These are phyloP conservation scores for Oldenlandia corymbosa DNA, from an alignment of 257 asterid genomes.

Conservation along the genomic window DNA sequence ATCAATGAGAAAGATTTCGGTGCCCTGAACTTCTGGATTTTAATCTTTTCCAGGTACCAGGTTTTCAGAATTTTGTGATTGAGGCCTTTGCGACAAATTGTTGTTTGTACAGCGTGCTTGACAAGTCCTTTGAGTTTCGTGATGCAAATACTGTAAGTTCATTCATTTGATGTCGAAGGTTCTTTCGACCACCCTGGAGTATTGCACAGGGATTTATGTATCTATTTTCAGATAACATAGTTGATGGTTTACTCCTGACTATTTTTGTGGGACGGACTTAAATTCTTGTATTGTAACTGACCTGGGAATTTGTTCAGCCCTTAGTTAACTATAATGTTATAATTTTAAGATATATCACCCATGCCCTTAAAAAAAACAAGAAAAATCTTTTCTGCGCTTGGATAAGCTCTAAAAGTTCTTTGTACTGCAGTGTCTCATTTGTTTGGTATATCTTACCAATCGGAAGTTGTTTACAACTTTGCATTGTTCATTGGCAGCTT, in stretches of 20 bases:
- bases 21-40: slow-evolving; percentile 28
- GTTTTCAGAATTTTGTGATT: slow-evolving; percentile 68
- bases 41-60: slow-evolving; percentile 69
- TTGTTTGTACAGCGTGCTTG: slow-evolving; percentile 88
- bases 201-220: background rate
- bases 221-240: background rate
- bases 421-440: background rate
- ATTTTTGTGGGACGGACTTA: background rate
- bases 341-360: background rate
- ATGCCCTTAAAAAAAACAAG: no score
- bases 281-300: background rate
- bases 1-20: slow-evolving; percentile 8
- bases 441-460: background rate
- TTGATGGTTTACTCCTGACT: background rate
- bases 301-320: background rate
- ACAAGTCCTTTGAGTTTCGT: slow-evolving; percentile 78
- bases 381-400: no score
- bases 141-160: slow-evolving; percentile 94
- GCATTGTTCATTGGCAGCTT: slow-evolving; percentile 44
- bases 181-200: background rate
- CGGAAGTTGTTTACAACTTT: slow-evolving; percentile 6
- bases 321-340: background rate
- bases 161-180: background rate
- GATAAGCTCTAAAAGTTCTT: background rate
- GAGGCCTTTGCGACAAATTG: slow-evolving; percentile 78